phyloP scores from a whole-genome alignment of 2,329 filamentous ascomycete species.

The Cladosporium sp. region DNA sequence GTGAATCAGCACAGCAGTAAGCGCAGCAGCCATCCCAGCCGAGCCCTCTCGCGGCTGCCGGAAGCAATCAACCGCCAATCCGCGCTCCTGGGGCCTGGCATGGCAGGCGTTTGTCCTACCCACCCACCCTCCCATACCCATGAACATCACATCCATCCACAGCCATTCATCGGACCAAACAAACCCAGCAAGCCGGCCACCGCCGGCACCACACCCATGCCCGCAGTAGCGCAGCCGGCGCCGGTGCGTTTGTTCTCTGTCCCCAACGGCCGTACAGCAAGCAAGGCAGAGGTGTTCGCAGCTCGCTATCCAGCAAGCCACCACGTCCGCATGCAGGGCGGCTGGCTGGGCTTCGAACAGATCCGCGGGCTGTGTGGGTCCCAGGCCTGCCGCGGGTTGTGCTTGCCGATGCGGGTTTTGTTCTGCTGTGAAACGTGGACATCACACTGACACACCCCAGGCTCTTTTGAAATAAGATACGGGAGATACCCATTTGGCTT shows the following conservation, averaged over 20 bases:
- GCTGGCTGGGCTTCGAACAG: not conserved
- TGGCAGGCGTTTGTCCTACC: conserved; percentile 8
- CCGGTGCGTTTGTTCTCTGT: not conserved
- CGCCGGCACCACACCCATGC: no score
- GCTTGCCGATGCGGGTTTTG: not conserved
- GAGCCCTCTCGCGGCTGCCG: not conserved
- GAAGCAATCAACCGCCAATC: conserved; percentile 6
- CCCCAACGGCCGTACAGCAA: conserved; percentile 12
- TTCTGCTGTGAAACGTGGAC: conserved; percentile 12
- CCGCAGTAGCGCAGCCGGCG: conserved; percentile 5
- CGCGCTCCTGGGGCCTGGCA: conserved; percentile 9
- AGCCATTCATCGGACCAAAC: no score
- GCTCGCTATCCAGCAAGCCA: no score
- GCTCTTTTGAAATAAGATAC: no score
- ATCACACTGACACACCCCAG: no score
- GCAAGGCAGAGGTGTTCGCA: conserved; percentile 2
- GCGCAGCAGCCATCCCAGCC: no score
- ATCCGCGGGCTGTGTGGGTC: not conserved
- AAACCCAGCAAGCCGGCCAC: conserved; percentile 2
- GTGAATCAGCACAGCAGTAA: no score
- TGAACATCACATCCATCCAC: no score
- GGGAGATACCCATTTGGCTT: no score
- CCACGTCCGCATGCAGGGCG: not conserved
- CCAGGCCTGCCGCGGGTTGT: not conserved
- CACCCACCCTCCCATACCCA: no score